Percentiles rank a stretch among this genome's conserved stretches.
Evolutionary conservation across 78 protist species (phyloP).

Genomic region (Dictyostelium intermedium): DNA sequence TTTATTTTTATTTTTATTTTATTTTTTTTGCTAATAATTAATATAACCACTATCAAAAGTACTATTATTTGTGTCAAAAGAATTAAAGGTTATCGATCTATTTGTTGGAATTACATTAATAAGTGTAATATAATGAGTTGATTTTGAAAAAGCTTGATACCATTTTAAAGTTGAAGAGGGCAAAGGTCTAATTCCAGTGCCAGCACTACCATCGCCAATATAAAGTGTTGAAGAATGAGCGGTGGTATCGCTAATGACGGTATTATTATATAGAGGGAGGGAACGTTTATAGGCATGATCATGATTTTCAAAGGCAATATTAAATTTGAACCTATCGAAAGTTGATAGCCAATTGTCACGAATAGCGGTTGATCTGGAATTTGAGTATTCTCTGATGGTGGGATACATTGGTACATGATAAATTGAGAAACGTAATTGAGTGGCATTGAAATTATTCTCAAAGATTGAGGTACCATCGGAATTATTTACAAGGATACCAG

Average conservation of each 20-base stretch:
- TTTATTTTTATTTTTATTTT: neutral
- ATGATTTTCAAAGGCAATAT: constrained; percentile 82
- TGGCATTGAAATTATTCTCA: neutral
- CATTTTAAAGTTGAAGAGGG: neutral
- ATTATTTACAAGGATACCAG: too few relatives aligned
- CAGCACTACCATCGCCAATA: constrained; percentile 78
- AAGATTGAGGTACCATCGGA: neutral
- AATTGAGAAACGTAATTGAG: constrained; percentile 31
- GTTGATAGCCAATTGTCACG: constrained; percentile 53
- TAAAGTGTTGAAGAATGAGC: constrained; percentile 32
- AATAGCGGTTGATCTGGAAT: neutral
- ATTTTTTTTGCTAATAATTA: neutral
- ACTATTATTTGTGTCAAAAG: neutral
- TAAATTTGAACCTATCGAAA: constrained; percentile 48
- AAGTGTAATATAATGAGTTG: constrained; percentile 8
- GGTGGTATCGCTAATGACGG: neutral
- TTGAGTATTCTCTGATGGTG: constrained; percentile 33
- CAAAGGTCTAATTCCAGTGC: constrained; percentile 5
- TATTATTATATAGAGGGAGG: neutral
- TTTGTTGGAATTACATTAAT: neutral
- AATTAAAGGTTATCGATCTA: neutral
- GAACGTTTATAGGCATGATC: constrained; percentile 84
- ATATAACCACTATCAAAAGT: constrained; percentile 22
- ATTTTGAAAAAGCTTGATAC: constrained; percentile 35
- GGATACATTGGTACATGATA: constrained; percentile 83